Conservation (phyloP, 202 grass and related monocot species). For the Zizania palustris region DNA sequence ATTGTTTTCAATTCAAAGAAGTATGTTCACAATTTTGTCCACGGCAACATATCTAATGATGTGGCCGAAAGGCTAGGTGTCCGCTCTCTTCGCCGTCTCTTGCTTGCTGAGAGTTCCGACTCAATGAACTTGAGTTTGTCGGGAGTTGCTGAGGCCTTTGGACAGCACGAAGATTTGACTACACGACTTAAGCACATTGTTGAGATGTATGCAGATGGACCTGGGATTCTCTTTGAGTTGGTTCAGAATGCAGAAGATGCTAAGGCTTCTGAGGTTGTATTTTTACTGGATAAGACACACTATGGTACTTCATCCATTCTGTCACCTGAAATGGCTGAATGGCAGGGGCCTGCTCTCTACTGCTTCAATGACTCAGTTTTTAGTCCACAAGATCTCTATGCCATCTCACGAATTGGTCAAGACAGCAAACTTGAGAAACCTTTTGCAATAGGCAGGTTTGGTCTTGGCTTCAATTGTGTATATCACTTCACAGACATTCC, state of each 20-base stretch:
- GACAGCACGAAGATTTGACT: slow-evolving; percentile 97
- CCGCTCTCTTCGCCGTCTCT: slow-evolving; percentile 85
- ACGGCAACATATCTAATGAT: slow-evolving; percentile 95
- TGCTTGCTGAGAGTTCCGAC: slow-evolving; percentile 98
- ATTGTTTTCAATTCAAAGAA: slow-evolving; percentile 60
- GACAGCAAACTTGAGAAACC: slow-evolving; percentile 98
- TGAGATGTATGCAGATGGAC: slow-evolving; percentile 99
- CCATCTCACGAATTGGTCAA: slow-evolving; percentile 96
- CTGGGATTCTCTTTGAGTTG: slow-evolving; percentile 96
- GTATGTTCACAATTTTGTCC: slow-evolving; percentile 94
- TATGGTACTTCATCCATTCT: slow-evolving; percentile 98
- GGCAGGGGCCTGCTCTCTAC: slow-evolving; percentile 97
- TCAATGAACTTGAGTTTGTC: slow-evolving; percentile 98
- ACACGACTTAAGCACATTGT: slow-evolving; percentile 95
- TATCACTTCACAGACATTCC: slow-evolving; percentile 99
- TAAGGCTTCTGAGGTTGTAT: slow-evolving; percentile 93
- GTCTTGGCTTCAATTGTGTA: slow-evolving; percentile 97
- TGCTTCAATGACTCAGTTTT: slow-evolving; percentile 97
- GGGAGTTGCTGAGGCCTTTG: slow-evolving; percentile 96
- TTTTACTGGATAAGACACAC: slow-evolving; percentile 93
- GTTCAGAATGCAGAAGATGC: slow-evolving; percentile 99
- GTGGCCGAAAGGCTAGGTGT: slow-evolving; percentile 94
- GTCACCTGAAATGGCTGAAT: slow-evolving; percentile 99
- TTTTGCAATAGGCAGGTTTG: slow-evolving; percentile 96
- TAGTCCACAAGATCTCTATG: slow-evolving; percentile 94